Evolutionary conservation across 768 basidiomycete genomes (phyloP).

Genomic region (Coprinellus micaceus): DNA sequence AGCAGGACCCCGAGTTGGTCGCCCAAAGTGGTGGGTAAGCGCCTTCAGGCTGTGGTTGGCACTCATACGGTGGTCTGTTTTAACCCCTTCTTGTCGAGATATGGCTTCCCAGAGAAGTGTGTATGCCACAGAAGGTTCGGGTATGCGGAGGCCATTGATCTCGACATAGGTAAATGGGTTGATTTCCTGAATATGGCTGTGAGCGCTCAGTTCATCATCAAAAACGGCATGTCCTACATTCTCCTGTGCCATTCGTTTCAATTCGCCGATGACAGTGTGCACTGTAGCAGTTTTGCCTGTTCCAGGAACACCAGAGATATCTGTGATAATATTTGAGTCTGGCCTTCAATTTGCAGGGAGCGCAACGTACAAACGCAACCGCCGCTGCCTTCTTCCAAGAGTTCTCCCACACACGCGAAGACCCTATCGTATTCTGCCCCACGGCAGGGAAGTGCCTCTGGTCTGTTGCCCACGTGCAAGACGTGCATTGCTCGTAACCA

Average conservation of each 20-base stretch:
- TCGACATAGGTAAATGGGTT: slow-evolving; percentile 96
- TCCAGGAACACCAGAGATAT: slow-evolving; percentile 98
- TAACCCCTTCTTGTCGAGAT: slow-evolving; percentile 65
- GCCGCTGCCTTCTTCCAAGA: slow-evolving; percentile 89
- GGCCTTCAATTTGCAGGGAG: slow-evolving; percentile 2
- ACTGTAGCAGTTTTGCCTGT: slow-evolving; percentile 99
- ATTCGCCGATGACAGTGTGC: slow-evolving; percentile 84
- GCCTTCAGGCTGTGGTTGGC: slow-evolving; percentile 80
- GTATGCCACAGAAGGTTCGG: slow-evolving; percentile 92
- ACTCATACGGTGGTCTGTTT: slow-evolving; percentile 58
- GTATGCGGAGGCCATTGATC: slow-evolving; percentile 92
- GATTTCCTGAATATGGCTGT: slow-evolving; percentile 59
- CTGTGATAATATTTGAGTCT: slow-evolving; percentile 43
- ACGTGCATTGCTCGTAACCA: slow-evolving; percentile 88
- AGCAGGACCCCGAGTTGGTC: slow-evolving; percentile 63
- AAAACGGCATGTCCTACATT: slow-evolving; percentile 47
- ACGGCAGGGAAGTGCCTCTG: slow-evolving; percentile 85
- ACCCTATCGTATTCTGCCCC: slow-evolving; percentile 81
- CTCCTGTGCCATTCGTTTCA: slow-evolving; percentile 83
- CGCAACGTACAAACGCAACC: slow-evolving; percentile 86
- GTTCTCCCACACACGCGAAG: slow-evolving; percentile 70
- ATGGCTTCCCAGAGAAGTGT: slow-evolving; percentile 89
- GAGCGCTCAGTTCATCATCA: background rate
- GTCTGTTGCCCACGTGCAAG: slow-evolving; percentile 89
- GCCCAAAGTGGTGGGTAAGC: slow-evolving; percentile 75